phyloP scores from a whole-genome alignment of 2,329 filamentous ascomycete genomes.

The Fusarium goolgardi region DNA sequence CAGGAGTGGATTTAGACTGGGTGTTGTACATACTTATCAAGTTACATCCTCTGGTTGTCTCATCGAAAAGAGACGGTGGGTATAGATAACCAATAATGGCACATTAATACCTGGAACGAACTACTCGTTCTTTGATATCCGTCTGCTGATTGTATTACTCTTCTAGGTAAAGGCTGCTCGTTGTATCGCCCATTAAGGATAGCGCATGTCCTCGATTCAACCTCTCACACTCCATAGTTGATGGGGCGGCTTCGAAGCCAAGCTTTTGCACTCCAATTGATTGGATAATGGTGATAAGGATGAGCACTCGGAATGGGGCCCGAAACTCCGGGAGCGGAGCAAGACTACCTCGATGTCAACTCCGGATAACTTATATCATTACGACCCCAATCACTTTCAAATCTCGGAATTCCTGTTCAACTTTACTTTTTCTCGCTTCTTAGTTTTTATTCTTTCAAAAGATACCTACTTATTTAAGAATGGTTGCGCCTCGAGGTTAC shows the following conservation, averaged over 20 bases:
- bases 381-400: too few relatives aligned
- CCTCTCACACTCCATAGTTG: fast-evolving
- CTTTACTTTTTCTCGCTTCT: too few relatives aligned
- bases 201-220: background rate
- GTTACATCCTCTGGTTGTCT: background rate
- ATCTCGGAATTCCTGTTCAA: background rate
- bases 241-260: background rate
- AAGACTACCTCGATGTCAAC: background rate
- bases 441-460: too few relatives aligned
- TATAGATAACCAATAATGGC: background rate
- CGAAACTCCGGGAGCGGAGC: background rate
- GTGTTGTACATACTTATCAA: background rate
- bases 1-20: background rate
- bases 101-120: background rate
- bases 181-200: background rate
- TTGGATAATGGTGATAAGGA: background rate
- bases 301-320: background rate
- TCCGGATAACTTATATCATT: background rate
- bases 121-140: background rate
- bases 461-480: background rate
- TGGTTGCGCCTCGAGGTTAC: background rate
- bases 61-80: background rate
- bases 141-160: background rate
- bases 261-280: fast-evolving
- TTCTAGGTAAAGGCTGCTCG: background rate